These are phyloP conservation scores for Ustilago bromivora DNA, from an alignment of 1,284 basidiomycete species.

Conservation along the genomic window DNA sequence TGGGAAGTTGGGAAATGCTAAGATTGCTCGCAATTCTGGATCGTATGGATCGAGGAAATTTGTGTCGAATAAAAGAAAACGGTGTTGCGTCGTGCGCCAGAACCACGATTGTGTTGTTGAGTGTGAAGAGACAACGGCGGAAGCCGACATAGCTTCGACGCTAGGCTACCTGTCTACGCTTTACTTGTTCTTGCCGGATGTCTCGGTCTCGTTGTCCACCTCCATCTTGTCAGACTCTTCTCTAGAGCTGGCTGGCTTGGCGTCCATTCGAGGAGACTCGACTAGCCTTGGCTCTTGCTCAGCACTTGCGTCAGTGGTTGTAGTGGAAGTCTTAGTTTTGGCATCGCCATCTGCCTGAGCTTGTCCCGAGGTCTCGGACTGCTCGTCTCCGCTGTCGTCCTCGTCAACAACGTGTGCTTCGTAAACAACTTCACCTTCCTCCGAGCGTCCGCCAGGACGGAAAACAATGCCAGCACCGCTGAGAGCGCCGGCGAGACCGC, in stretches of 20 bases:
- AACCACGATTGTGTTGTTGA: not conserved
- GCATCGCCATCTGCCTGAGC: slow-evolving; percentile 22
- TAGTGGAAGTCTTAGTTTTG: not conserved
- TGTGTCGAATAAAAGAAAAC: not conserved
- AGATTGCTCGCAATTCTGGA: slow-evolving; percentile 28
- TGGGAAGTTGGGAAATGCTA: slow-evolving; percentile 3
- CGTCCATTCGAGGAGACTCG: slow-evolving; percentile 50
- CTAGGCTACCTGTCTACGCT: too few species aligned
- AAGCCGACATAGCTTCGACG: too few species aligned
- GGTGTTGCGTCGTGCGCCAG: not conserved
- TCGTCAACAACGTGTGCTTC: slow-evolving; percentile 64
- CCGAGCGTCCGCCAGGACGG: slow-evolving; percentile 57
- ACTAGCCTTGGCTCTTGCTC: slow-evolving; percentile 52
- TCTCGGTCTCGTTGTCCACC: slow-evolving; percentile 26
- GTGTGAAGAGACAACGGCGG: too few species aligned
- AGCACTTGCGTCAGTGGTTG: slow-evolving; percentile 5
- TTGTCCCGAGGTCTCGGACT: slow-evolving; percentile 26
- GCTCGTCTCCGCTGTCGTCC: slow-evolving; percentile 55
- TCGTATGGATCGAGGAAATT: slow-evolving; percentile 5
- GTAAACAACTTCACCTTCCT: slow-evolving; percentile 61
- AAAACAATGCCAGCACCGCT: slow-evolving; percentile 65
- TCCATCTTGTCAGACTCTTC: slow-evolving; percentile 41
- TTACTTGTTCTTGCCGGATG: slow-evolving; percentile 8
- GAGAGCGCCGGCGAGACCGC: slow-evolving; percentile 57
- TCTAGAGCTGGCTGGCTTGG: slow-evolving; percentile 39